phyloP scores from a whole-genome alignment of 805 yeast species.

The Ascoidea tarda region DNA sequence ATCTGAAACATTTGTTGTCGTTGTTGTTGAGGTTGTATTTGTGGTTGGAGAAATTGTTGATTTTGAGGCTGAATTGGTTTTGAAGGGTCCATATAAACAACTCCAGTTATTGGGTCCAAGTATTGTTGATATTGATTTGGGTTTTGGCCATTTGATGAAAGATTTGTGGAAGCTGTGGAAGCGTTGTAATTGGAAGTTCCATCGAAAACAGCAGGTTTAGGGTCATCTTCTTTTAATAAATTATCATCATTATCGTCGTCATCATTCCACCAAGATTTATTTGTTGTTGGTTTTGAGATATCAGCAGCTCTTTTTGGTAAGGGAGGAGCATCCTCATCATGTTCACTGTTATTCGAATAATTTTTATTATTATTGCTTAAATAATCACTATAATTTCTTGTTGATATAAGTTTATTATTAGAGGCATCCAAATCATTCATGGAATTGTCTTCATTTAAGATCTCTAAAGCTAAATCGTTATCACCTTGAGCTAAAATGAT shows the following conservation, averaged over 20 bases:
- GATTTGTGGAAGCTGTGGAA: not conserved
- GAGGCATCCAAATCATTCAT: slow-evolving; percentile 19
- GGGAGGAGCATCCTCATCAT: slow-evolving; percentile 3
- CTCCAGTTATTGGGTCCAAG: slow-evolving; percentile 5
- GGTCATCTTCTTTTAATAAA: slow-evolving; percentile 3
- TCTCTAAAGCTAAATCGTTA: slow-evolving; percentile 41
- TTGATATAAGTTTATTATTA: not conserved
- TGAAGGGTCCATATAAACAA: slow-evolving; percentile 3
- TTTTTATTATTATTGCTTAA: not conserved
- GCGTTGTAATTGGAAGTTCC: slow-evolving; percentile 1
- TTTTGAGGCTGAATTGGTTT: slow-evolving; percentile 3
- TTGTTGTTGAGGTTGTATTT: slow-evolving; percentile 7
- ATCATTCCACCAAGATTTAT: slow-evolving; percentile 5
- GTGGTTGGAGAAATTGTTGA: slow-evolving; percentile 1
- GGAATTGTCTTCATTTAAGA: slow-evolving; percentile 21
- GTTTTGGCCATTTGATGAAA: slow-evolving; percentile 1
- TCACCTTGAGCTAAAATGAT: slow-evolving; percentile 45
- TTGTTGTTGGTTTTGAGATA: slow-evolving; percentile 4
- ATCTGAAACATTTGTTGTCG: slow-evolving; percentile 6
- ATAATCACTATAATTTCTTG: not conserved
- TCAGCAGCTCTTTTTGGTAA: slow-evolving; percentile 9
- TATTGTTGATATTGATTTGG: not conserved
- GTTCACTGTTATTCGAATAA: not conserved
- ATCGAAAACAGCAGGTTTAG: slow-evolving; percentile 3
- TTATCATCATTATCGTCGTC: slow-evolving; percentile 1